phyloP scores from a whole-genome alignment of 352 stramenopile species.

The Pythium graminicola region DNA sequence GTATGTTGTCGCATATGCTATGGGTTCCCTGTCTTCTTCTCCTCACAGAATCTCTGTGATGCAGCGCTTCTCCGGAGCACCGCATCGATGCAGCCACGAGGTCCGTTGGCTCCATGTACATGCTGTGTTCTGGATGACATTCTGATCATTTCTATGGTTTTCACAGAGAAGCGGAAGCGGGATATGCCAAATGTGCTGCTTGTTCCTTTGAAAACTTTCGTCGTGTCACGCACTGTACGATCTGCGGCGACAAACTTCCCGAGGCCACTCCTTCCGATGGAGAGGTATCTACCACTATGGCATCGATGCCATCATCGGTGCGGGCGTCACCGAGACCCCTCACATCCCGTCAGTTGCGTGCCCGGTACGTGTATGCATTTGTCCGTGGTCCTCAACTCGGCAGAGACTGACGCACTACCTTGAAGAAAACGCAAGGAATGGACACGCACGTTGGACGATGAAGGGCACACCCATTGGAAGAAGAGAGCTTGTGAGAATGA shows the following conservation, averaged over 20 bases:
- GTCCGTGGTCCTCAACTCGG: neutral
- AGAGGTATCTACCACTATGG: neutral
- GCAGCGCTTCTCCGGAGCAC: conserved; percentile 45
- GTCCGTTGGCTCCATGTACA: conserved; percentile 3
- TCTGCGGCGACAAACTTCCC: conserved; percentile 52
- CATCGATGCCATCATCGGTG: neutral
- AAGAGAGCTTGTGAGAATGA: conserved; percentile 15
- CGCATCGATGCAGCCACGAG: conserved; percentile 53
- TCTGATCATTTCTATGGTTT: neutral
- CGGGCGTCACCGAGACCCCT: neutral
- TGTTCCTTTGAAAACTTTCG: conserved; percentile 78
- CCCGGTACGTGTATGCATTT: conserved; percentile 9
- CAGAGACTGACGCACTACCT: conserved; percentile 7
- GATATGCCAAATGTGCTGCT: conserved; percentile 35
- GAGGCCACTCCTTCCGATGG: neutral
- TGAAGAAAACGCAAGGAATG: conserved; percentile 65
- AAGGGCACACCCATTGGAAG: conserved; percentile 57
- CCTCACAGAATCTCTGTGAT: neutral
- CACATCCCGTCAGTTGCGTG: conserved; percentile 13
- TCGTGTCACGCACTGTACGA: conserved; percentile 49
- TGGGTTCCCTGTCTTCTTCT: no score
- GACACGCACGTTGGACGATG: conserved; percentile 53
- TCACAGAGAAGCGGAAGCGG: conserved; percentile 46
- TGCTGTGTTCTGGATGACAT: neutral
- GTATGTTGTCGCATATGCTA: neutral